Evolutionary conservation across 2,329 filamentous ascomycete species (phyloP).

Genomic region (Pseudodiploospora longispora): DNA sequence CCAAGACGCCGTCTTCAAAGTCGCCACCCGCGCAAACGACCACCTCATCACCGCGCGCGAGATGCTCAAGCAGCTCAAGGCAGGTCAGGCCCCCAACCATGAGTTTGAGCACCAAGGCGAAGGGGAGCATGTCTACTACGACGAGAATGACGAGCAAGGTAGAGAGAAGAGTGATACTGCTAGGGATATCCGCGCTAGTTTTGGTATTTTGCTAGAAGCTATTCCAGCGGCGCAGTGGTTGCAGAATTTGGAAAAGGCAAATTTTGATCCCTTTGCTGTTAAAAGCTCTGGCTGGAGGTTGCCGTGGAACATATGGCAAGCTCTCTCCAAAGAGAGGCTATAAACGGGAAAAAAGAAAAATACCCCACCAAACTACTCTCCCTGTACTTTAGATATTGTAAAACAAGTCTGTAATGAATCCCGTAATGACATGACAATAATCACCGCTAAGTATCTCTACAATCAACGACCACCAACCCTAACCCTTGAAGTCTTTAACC

Average conservation of each 20-base stretch:
- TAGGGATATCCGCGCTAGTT: constrained; percentile 49
- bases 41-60: constrained; percentile 89
- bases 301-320: constrained; percentile 64
- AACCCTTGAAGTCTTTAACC: neutral
- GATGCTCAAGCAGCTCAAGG: constrained; percentile 75
- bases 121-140: constrained; percentile 54
- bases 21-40: constrained; percentile 90
- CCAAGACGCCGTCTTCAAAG: constrained; percentile 81
- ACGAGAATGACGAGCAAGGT: constrained; percentile 1
- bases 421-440: no score
- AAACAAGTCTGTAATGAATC: no score
- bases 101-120: constrained; percentile 84
- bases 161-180: constrained; percentile 26
- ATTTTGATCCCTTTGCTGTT: constrained; percentile 76
- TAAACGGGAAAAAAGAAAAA: constrained; percentile 16
- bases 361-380: no score
- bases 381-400: no score
- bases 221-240: constrained; percentile 74
- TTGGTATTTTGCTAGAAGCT: constrained; percentile 74
- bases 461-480: neutral
- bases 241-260: constrained; percentile 63
- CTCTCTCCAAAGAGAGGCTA: constrained; percentile 40
- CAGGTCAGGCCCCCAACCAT: constrained; percentile 68
- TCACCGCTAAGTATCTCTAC: no score
- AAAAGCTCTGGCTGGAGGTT: constrained; percentile 65